Percentiles rank a stretch among this genome's conserved stretches.
phyloP scores from a whole-genome alignment of 1,284 basidiomycete species.

The Fistulina hepatica region DNA sequence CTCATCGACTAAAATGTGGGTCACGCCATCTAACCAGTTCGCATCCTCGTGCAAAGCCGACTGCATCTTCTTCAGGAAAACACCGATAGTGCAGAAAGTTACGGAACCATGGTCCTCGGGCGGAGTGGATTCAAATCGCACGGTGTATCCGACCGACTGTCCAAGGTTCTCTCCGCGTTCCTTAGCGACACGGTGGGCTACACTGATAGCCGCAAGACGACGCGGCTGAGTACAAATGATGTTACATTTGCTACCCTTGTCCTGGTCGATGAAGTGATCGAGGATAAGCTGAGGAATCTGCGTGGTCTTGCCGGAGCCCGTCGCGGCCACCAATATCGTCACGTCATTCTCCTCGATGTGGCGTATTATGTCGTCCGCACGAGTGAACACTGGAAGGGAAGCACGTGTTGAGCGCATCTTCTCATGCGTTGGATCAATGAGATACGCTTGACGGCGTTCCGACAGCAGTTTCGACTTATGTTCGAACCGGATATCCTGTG shows the following conservation, averaged over 20 bases:
- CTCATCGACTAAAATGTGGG: conserved; percentile 92
- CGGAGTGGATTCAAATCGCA: conserved; percentile 79
- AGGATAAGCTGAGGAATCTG: conserved; percentile 92
- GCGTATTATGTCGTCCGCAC: conserved; percentile 53
- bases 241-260: conserved; percentile 80
- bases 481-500: background rate
- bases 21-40: conserved; percentile 63
- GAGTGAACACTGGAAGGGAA: conserved; percentile 65
- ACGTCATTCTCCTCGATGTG: conserved; percentile 78
- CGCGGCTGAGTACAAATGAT: conserved; percentile 92
- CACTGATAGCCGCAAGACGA: conserved; percentile 86
- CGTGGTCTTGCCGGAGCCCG: conserved; percentile 94
- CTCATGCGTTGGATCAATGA: conserved; percentile 50
- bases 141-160: conserved; percentile 79
- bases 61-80: conserved; percentile 86
- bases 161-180: conserved; percentile 79
- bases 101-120: conserved; percentile 80
- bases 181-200: conserved; percentile 86
- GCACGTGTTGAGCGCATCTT: conserved; percentile 61
- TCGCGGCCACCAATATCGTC: conserved; percentile 89
- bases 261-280: conserved; percentile 73
- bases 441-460: conserved; percentile 49
- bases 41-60: conserved; percentile 45
- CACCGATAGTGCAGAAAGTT: conserved; percentile 91
- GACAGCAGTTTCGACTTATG: conserved; percentile 29